These are phyloP conservation scores for Colletotrichum acutatum DNA, from an alignment of 2,329 filamentous ascomycete species.

Conservation along the genomic window DNA sequence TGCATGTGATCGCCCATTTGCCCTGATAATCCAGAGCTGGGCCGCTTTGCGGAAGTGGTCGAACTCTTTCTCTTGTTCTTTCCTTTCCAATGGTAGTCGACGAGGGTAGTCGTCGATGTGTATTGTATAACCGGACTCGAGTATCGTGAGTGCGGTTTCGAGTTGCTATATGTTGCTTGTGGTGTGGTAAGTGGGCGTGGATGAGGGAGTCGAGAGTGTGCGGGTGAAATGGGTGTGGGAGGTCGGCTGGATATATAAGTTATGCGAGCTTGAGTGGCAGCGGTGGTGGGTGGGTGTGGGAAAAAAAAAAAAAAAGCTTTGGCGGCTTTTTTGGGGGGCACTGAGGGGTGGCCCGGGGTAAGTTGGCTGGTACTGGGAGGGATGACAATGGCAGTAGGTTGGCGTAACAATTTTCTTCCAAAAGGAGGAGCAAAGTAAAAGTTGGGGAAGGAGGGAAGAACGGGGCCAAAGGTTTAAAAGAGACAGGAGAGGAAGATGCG, in stretches of 20 bases:
- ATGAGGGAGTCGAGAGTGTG: neutral
- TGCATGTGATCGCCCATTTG: conserved; percentile 73
- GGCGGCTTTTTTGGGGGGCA: conserved; percentile 24
- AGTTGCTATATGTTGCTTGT: neutral
- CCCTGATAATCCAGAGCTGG: conserved; percentile 29
- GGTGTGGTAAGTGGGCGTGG: neutral
- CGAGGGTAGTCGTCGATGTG: neutral
- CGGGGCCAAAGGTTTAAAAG: conserved; percentile 36
- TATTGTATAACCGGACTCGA: neutral
- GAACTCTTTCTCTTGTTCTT: neutral
- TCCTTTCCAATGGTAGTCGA: conserved; percentile 5
- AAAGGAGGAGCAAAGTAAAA: conserved; percentile 27
- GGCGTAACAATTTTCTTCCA: conserved; percentile 34
- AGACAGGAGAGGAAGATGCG: conserved; percentile 9
- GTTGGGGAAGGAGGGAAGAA: conserved; percentile 28
- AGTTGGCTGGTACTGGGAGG: conserved; percentile 19
- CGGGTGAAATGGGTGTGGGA: conserved; percentile 15
- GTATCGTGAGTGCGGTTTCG: conserved; percentile 9
- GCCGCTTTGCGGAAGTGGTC: neutral
- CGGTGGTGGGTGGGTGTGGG: conserved; percentile 6
- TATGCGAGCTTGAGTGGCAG: conserved; percentile 17
- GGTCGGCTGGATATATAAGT: conserved; percentile 25
- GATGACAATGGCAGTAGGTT: conserved; percentile 34
- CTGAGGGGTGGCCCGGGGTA: conserved; percentile 22
- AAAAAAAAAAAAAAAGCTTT: conserved; percentile 21